Base-by-base conservation (phyloP, 2,329 filamentous ascomycete genomes). In the Alternaria hordeiaustralica region DNA sequence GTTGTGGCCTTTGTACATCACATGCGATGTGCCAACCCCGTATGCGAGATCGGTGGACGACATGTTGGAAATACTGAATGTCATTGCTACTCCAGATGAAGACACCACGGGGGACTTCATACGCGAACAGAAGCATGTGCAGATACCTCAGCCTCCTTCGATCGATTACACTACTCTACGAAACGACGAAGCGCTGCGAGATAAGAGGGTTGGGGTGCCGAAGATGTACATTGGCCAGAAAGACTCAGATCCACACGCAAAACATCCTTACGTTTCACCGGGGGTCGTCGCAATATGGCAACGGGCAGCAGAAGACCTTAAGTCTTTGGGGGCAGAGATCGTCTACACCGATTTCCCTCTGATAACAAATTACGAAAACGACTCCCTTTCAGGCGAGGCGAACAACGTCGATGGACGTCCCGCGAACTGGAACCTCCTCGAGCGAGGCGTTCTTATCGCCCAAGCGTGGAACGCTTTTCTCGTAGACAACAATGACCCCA, bases 1-100 rank as follows among this genome's bases (percentile, higher is more conserved):
- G 0, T 75, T 84, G 6, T 87, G 85, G 82, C 86, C 87, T 3
- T 73, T 89, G 1, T 88, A 86, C 66, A 82, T 85, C 0, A 87
- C 84, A 0, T 87, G 86, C 65, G 87, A 89, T 72, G 83, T 85
- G 0, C 73, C 87, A 0, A 84, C 86, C 0, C 86, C 86, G 1
- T 84, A 87, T 57, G 84, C 86, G 0, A 77, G 85, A 25, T 84
- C 81, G 0, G 78, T 88, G 47, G 63, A 73, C 3, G 87, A 88
- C 69, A 76, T 88, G 73, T 77, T 87, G 10, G 70, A 74, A 0
- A 67, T 89, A 0, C 75, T 88, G 0, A 81, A 86, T 47, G 81
- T 86, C 8, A 78, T 88, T 55, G 81, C 79, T 0, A 77, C 72
- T 0, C 73, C 81, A 0, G 87, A 88, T 62, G 15, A 71, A 3